Conservation (phyloP, 2,329 filamentous ascomycete genomes). For the Colletotrichum paranaense region DNA sequence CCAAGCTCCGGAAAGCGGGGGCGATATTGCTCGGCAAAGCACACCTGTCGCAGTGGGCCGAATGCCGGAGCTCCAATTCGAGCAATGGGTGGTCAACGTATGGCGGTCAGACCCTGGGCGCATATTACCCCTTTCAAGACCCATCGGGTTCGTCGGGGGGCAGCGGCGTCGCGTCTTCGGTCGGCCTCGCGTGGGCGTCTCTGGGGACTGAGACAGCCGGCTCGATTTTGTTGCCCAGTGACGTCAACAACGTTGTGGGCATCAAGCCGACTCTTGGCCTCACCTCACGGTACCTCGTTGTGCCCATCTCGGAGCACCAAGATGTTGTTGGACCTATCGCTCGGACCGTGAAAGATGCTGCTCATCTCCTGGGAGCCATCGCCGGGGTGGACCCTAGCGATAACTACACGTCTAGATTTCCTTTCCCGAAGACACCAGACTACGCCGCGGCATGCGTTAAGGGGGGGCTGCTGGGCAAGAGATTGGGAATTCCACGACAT, state of each 20-base stretch:
- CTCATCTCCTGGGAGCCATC: constrained; percentile 71
- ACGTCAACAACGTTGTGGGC: constrained; percentile 71
- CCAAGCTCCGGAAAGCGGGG: constrained; percentile 70
- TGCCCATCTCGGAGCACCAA: constrained; percentile 73
- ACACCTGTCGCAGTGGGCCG: constrained; percentile 74
- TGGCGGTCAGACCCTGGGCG: constrained; percentile 70
- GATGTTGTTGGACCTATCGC: constrained; percentile 76
- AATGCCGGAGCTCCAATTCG: constrained; percentile 67
- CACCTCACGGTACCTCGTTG: constrained; percentile 70
- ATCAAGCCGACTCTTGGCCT: constrained; percentile 77
- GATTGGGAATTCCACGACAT: constrained; percentile 74
- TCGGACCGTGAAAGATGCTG: constrained; percentile 73
- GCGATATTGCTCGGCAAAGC: constrained; percentile 75
- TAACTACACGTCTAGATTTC: constrained; percentile 73
- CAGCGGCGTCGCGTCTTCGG: constrained; percentile 65
- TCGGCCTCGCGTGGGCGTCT: constrained; percentile 64
- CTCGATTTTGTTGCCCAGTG: constrained; percentile 68
- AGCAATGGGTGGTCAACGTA: constrained; percentile 74
- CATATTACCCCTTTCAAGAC: constrained; percentile 71
- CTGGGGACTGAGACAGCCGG: constrained; percentile 68
- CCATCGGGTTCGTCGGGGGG: constrained; percentile 72
- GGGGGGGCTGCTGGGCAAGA: constrained; percentile 63
- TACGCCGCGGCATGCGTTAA: constrained; percentile 69
- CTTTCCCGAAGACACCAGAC: constrained; percentile 61
- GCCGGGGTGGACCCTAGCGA: constrained; percentile 70